Conservation (phyloP, 2,329 filamentous ascomycete genomes). For the Hirsutella rhossiliensis region DNA sequence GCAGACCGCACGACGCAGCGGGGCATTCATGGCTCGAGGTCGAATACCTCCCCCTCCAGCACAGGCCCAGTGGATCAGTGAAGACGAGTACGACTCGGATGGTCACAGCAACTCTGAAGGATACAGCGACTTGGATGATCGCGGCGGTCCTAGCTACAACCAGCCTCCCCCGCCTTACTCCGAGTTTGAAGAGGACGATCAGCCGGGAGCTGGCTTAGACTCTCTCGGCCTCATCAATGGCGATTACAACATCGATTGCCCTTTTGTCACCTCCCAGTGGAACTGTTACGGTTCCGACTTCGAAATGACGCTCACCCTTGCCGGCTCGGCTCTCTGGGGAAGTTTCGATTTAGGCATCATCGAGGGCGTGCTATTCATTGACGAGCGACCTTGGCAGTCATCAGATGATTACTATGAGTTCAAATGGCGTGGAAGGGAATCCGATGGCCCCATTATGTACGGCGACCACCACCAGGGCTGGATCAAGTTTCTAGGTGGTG, state of each 20-base stretch:
- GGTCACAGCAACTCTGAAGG: neutral
- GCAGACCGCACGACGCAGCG: no score
- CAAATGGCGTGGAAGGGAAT: slow-evolving; percentile 23
- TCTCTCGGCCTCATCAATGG: slow-evolving; percentile 30
- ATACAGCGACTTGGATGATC: neutral
- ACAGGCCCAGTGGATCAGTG: no score
- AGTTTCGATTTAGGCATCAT: slow-evolving; percentile 29
- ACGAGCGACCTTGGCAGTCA: slow-evolving; percentile 19
- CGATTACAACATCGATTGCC: slow-evolving; percentile 25
- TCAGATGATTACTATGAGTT: slow-evolving; percentile 15
- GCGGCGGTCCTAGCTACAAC: no score
- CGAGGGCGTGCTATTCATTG: slow-evolving; percentile 28
- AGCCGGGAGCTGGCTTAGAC: slow-evolving; percentile 3
- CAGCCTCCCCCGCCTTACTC: slow-evolving; percentile 9
- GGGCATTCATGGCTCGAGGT: no score
- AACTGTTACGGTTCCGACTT: slow-evolving; percentile 12
- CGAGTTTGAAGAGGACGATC: neutral
- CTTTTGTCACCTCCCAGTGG: slow-evolving; percentile 14
- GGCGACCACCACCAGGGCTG: slow-evolving; percentile 16
- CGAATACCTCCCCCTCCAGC: no score
- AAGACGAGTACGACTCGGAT: neutral
- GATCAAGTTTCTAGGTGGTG: slow-evolving; percentile 25
- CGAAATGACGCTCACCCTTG: slow-evolving; percentile 24
- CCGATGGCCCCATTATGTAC: slow-evolving; percentile 13
- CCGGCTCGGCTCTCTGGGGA: slow-evolving; percentile 30